phyloP scores from a whole-genome alignment of 2,329 filamentous ascomycete species.

The Microdochium trichocladiopsis region DNA sequence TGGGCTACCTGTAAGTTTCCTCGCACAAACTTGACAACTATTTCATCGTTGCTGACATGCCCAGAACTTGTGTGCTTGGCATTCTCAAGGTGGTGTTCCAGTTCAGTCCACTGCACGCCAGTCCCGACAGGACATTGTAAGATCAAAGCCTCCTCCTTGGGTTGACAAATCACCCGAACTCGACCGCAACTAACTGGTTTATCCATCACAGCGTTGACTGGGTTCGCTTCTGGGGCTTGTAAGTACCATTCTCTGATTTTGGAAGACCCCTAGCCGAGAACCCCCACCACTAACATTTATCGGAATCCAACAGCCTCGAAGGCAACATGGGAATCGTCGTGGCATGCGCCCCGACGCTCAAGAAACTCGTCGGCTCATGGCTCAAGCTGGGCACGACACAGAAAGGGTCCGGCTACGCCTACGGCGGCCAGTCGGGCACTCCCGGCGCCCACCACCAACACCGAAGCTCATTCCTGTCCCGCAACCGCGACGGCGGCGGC shows the following conservation, averaged over 20 bases:
- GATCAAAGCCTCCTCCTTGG: too few relatives aligned
- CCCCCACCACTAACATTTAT: too few relatives aligned
- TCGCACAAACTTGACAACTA: neutral
- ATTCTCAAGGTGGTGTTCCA: constrained; percentile 30
- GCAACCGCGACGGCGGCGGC: neutral
- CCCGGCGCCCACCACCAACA: neutral
- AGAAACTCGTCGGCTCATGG: constrained; percentile 3
- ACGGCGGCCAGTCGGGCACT: neutral
- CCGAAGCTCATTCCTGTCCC: neutral
- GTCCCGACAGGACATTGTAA: constrained; percentile 24
- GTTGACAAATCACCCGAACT: neutral
- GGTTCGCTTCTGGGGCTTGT: constrained; percentile 24
- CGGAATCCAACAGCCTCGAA: too few relatives aligned
- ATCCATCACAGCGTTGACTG: constrained; percentile 6
- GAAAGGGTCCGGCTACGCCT: neutral
- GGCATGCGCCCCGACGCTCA: constrained; percentile 29
- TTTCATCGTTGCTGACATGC: neutral
- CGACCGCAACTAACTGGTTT: neutral
- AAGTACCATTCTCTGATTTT: too few relatives aligned
- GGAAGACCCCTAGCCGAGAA: too few relatives aligned
- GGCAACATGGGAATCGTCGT: constrained; percentile 31
- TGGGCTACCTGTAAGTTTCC: neutral
- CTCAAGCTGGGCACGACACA: neutral
- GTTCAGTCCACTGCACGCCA: constrained; percentile 18
- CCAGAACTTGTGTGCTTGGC: constrained; percentile 26